Conservation (phyloP, 1,139 yeast species). For the Hanseniaspora sp. region DNA sequence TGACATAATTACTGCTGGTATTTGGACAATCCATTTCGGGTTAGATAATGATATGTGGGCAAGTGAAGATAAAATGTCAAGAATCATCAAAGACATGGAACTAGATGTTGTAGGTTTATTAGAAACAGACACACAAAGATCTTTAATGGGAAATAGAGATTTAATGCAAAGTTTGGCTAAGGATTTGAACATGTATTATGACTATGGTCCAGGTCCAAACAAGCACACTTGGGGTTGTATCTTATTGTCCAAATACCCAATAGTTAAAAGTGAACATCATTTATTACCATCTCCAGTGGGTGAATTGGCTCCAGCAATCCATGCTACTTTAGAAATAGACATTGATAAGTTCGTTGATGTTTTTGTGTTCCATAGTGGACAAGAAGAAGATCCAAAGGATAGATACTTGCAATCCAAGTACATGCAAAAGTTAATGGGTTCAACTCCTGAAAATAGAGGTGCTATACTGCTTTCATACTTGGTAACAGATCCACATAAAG, state of each 20-base stretch:
- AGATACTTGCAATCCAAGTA: conserved; percentile 75
- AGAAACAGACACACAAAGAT: conserved; percentile 87
- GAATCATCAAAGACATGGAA: conserved; percentile 72
- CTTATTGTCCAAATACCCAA: conserved; percentile 85
- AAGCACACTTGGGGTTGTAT: conserved; percentile 98
- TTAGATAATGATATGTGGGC: conserved; percentile 98
- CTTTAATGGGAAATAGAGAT: conserved; percentile 91
- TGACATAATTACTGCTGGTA: conserved; percentile 77
- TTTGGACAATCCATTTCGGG: conserved; percentile 97
- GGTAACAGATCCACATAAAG: conserved; percentile 76
- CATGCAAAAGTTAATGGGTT: conserved; percentile 69
- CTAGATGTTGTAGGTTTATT: conserved; percentile 81
- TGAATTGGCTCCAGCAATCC: conserved; percentile 95
- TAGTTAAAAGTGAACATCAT: conserved; percentile 78
- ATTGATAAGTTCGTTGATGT: conserved; percentile 71
- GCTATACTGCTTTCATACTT: conserved; percentile 74
- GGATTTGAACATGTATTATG: conserved; percentile 87
- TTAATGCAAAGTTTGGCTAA: conserved; percentile 85
- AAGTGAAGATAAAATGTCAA: conserved; percentile 78
- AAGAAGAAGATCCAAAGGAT: conserved; percentile 93
- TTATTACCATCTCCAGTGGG: conserved; percentile 93
- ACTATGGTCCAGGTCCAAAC: conserved; percentile 96
- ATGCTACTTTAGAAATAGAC: conserved; percentile 84
- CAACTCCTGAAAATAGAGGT: conserved; percentile 50
- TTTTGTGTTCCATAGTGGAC: conserved; percentile 95